A percentile compares a stretch with the other conserved stretches of the same genome.
Conservation (phyloP, 352 stramenopile species). For the Globisporangium cederbergense region DNA sequence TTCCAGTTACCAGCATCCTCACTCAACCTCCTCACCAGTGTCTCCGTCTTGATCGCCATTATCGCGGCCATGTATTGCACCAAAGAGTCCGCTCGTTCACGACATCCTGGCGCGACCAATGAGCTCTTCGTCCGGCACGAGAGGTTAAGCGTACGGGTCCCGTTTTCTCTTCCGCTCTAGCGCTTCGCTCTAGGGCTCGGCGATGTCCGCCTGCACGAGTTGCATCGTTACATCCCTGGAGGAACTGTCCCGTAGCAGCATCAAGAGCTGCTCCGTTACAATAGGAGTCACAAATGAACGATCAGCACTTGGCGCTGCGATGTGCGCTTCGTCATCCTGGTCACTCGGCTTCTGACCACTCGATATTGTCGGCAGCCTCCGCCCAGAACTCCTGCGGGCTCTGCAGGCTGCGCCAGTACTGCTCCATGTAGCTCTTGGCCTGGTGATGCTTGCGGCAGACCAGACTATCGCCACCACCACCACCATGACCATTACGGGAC, state of each 20-base stretch:
- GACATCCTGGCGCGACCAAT: neutral
- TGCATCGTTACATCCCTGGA: neutral
- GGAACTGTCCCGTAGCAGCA: neutral
- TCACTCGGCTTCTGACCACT: slow-evolving; percentile 18
- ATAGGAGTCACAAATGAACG: neutral
- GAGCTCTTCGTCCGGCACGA: neutral
- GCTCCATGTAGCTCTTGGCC: too few relatives aligned
- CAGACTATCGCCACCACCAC: too few relatives aligned
- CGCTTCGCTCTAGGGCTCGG: neutral
- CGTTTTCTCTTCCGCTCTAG: neutral
- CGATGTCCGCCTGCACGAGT: neutral
- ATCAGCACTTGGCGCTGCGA: neutral
- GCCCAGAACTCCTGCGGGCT: slow-evolving; percentile 30
- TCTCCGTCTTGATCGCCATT: neutral
- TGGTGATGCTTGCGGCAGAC: too few relatives aligned
- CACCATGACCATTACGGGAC: neutral
- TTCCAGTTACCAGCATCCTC: neutral
- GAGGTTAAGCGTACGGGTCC: neutral
- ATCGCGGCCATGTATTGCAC: neutral
- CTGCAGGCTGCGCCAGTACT: slow-evolving; percentile 19
- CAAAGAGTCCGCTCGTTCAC: neutral
- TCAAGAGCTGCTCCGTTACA: neutral
- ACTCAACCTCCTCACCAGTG: neutral
- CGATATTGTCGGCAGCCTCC: slow-evolving; percentile 26
- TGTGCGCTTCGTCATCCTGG: neutral